Evolutionary conservation across 2,329 filamentous ascomycete genomes (phyloP).

Genomic region (Nigrospora osmanthi): DNA sequence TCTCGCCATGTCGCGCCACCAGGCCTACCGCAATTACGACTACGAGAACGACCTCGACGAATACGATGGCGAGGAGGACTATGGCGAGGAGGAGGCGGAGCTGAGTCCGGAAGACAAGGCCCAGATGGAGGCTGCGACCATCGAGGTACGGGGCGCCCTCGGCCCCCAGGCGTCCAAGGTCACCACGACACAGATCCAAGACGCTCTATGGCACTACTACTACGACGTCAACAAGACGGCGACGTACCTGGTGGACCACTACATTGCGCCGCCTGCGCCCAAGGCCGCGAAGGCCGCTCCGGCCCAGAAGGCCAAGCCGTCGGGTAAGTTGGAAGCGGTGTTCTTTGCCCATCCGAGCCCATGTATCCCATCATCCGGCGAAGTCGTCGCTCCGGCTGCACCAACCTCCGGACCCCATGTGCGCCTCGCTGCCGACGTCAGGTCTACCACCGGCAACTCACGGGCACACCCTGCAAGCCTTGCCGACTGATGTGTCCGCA

Average conservation of each 20-base stretch:
- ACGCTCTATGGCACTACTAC: constrained; percentile 92
- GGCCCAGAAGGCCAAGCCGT: constrained; percentile 30
- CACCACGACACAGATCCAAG: constrained; percentile 64
- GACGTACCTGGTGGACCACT: constrained; percentile 66
- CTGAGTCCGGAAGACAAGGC: constrained; percentile 25
- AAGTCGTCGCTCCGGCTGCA: constrained; percentile 2
- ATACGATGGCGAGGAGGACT: constrained; percentile 34
- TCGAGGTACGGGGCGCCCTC: constrained; percentile 59
- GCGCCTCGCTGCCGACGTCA: too few species aligned
- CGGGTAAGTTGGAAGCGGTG: constrained; percentile 32
- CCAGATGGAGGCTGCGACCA: constrained; percentile 56
- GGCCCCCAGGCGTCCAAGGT: constrained; percentile 50
- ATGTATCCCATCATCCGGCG: constrained; percentile 1
- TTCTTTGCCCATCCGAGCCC: constrained; percentile 1
- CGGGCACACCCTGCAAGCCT: too few species aligned
- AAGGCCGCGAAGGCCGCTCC: constrained; percentile 30
- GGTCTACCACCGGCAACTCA: too few species aligned
- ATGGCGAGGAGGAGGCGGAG: constrained; percentile 34
- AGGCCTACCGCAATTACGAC: constrained; percentile 38
- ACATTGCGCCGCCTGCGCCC: constrained; percentile 30
- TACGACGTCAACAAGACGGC: constrained; percentile 86
- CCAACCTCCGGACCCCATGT: background rate
- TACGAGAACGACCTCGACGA: constrained; percentile 45
- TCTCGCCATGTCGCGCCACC: constrained; percentile 36
- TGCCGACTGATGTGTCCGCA: background rate